A percentile compares a stretch with the other conserved stretches of the same genome.
phyloP scores from a whole-genome alignment of 495 filamentous ascomycete genomes.

The Xylaria acuta region DNA sequence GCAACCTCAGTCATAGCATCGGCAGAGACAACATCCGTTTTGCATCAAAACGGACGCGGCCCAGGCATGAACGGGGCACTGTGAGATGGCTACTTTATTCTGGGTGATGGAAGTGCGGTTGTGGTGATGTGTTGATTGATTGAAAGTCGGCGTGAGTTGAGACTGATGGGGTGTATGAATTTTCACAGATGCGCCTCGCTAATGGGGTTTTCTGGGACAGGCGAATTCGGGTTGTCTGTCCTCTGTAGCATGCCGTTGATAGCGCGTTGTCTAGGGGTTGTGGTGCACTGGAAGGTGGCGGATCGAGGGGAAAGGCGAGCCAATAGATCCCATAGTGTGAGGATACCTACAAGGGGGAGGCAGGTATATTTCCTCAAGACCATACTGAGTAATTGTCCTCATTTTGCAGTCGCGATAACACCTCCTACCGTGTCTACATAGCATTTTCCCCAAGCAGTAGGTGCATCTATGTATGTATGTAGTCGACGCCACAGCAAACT shows the following conservation, averaged over 20 bases:
- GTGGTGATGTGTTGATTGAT: constrained; percentile 56
- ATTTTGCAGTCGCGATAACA: not conserved
- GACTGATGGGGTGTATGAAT: constrained; percentile 31
- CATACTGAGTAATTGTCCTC: not conserved
- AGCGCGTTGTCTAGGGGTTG: constrained; percentile 9
- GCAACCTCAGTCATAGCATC: constrained; percentile 66
- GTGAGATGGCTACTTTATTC: constrained; percentile 44
- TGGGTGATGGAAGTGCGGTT: constrained; percentile 59
- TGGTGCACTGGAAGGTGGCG: constrained; percentile 20
- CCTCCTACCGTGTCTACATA: not conserved
- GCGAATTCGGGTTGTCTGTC: constrained; percentile 21
- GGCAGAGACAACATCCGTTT: constrained; percentile 65
- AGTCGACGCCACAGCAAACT: not conserved
- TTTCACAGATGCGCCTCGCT: constrained; percentile 29
- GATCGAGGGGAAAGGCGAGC: constrained; percentile 6
- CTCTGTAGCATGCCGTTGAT: constrained; percentile 20
- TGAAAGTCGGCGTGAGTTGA: constrained; percentile 30
- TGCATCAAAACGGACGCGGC: constrained; percentile 57
- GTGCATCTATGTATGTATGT: not conserved
- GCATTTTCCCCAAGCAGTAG: not conserved
- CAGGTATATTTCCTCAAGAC: not conserved
- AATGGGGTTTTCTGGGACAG: constrained; percentile 16
- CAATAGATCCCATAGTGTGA: not conserved
- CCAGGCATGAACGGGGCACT: constrained; percentile 39
- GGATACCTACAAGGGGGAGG: constrained; percentile 10